Evolutionary conservation across 2,329 filamentous ascomycete species (phyloP), one percentile per base, ranked within the genome.

Genomic region (Capronia coronata): DNA sequence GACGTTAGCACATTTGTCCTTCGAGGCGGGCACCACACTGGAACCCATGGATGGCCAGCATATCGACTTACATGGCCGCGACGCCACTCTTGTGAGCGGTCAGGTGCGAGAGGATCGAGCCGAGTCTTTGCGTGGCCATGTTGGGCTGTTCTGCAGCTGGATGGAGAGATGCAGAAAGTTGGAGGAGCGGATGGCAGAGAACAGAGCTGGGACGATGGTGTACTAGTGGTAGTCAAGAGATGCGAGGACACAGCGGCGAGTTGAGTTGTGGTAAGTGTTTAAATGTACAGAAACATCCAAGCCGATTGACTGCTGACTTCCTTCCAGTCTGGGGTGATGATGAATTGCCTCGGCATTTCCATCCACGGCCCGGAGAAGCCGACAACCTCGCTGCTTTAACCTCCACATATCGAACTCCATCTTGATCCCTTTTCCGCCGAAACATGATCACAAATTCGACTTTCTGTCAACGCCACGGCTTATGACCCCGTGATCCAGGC

Each of bases 41-140:
- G 18, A 9, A 2, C 3, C 11, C 1, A 41, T 14, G 5, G 16
- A 13, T 23, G 19, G 21, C 13, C 34, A 37, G 2, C 23, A 29
- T 16, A 2, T 4, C 13, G 48, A 65, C 84, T 75, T 79, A 94
- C 90, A 96, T 86, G 55, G 82, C 74, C 61, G 80, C 78, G 59
- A 96, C 69, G 42, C 80, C 82, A 61, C 80, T 82, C 62, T 82
- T 82, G 60, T 79, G 79, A 43, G 87, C 86, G 52, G 84, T 76
- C 65, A 96, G 76, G 69, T 97, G 90, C 72, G 84, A 89, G 63
- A 95, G 78, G 64, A 97, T 86, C 59, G 86, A 90, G 64, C 80
- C 85, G 61, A 97, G 82, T 71, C 90, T 82, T 75, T 95, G 87
- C 55, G 83, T 78, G 60, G 87, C 84, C 87, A 91, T 93, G 40